Conservation (phyloP, 108 stramenopile genomes). For the Fistulifera solaris region DNA sequence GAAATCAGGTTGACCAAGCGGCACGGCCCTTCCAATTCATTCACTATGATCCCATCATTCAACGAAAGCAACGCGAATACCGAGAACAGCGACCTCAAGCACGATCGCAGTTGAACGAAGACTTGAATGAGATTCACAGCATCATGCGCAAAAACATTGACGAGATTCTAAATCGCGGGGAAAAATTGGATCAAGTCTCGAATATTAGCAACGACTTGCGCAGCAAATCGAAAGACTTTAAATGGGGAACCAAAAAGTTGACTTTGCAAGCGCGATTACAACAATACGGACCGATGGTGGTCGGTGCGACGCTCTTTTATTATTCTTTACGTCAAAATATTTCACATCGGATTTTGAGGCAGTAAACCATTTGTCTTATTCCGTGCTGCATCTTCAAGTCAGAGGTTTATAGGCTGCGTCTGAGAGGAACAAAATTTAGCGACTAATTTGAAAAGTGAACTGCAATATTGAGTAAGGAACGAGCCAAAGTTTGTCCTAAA, state of each 20-base stretch:
- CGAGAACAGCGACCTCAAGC: conserved; percentile 61
- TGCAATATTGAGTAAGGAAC: neutral
- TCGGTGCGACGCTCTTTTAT: conserved; percentile 53
- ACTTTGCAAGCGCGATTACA: conserved; percentile 77
- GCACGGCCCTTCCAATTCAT: conserved; percentile 92
- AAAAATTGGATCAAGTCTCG: conserved; percentile 78
- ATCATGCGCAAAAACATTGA: conserved; percentile 95
- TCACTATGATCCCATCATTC: conserved; percentile 81
- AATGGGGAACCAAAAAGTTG: conserved; percentile 86
- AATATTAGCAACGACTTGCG: conserved; percentile 64
- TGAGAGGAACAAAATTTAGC: neutral
- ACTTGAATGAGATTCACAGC: conserved; percentile 90
- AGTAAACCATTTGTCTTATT: too few species aligned
- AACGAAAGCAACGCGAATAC: conserved; percentile 89
- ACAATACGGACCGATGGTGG: conserved; percentile 73
- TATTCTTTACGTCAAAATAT: conserved; percentile 78
- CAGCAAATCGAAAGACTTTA: conserved; percentile 76
- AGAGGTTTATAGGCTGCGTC: too few species aligned
- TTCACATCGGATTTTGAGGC: conserved; percentile 23
- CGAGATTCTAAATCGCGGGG: conserved; percentile 83
- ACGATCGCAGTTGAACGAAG: conserved; percentile 85
- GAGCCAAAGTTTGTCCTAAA: neutral
- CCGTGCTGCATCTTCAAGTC: too few species aligned
- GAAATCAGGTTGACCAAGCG: conserved; percentile 59
- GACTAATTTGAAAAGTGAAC: too few species aligned